Percentiles rank a stretch among this genome's conserved stretches.
Conservation (phyloP, 2,329 filamentous ascomycete genomes). For the Chaetothyriales sp. region DNA sequence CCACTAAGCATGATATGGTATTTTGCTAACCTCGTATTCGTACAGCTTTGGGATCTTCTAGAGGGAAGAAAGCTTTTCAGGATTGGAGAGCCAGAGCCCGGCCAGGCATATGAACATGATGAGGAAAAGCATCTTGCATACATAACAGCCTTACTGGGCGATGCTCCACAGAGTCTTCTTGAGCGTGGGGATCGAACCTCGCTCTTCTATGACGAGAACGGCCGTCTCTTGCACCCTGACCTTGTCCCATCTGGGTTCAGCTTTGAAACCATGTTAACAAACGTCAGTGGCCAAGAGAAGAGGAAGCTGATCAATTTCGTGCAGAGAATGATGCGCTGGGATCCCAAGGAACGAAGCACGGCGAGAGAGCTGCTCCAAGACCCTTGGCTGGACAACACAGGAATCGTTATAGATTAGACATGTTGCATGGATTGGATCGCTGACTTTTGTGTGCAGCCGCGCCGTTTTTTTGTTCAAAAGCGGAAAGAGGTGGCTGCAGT, state of each 20-base stretch:
- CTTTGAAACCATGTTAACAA: constrained; percentile 16
- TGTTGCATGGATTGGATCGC: too few relatives aligned
- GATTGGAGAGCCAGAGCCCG: background rate
- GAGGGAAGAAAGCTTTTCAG: background rate
- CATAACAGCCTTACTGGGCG: background rate
- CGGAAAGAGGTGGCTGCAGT: too few relatives aligned
- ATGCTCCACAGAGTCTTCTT: background rate
- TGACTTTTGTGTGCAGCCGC: too few relatives aligned
- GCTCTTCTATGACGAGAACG: background rate
- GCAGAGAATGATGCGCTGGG: constrained; percentile 21
- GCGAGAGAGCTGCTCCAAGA: constrained; percentile 19
- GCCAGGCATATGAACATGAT: background rate
- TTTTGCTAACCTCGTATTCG: background rate
- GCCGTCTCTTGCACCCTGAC: background rate
- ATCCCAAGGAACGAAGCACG: constrained; percentile 18
- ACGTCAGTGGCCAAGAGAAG: constrained; percentile 19
- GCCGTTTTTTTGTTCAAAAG: too few relatives aligned
- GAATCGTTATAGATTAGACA: background rate
- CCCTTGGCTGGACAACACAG: constrained; percentile 11
- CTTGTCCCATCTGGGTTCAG: background rate
- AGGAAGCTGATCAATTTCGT: constrained; percentile 21
- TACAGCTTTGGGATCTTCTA: background rate
- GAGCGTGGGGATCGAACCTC: constrained; percentile 5
- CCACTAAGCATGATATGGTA: background rate
- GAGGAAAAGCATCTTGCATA: background rate